phyloP scores from a whole-genome alignment of 345 rosid species.

The Rhizophora mangle region DNA sequence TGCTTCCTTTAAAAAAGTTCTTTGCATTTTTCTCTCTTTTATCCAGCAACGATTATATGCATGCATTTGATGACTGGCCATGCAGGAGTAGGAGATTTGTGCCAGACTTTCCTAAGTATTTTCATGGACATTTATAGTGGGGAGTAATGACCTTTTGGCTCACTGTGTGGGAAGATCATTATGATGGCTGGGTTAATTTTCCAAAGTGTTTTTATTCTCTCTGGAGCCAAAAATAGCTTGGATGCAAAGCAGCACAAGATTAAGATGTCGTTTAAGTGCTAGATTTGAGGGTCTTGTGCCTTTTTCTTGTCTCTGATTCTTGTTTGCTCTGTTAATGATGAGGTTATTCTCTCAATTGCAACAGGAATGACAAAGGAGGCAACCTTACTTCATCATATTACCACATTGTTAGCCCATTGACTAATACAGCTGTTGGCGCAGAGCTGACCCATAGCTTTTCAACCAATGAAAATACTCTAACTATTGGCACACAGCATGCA shows the following conservation, averaged over 20 bases:
- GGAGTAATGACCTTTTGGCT: not conserved
- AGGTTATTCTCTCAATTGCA: not conserved
- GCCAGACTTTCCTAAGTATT: not conserved
- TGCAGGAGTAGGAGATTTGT: not conserved
- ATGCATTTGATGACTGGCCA: not conserved
- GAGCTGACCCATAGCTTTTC: slow-evolving; percentile 87
- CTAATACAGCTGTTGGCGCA: slow-evolving; percentile 87
- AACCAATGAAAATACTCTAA: slow-evolving; percentile 71
- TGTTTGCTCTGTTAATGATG: not conserved
- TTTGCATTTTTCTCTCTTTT: too few relatives aligned
- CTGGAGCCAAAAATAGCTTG: too few relatives aligned
- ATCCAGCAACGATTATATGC: not conserved
- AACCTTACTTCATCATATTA: slow-evolving; percentile 77
- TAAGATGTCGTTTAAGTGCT: too few relatives aligned
- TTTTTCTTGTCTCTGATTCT: not conserved
- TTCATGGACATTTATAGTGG: not conserved
- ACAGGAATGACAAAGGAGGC: slow-evolving; percentile 87
- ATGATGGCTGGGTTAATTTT: not conserved
- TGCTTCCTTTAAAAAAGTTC: slow-evolving; percentile 5
- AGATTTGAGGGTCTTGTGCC: too few relatives aligned
- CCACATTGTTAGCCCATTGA: slow-evolving; percentile 77
- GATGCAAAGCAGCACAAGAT: too few relatives aligned
- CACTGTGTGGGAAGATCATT: not conserved
- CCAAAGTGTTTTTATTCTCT: not conserved
- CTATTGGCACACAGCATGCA: slow-evolving; percentile 80